These are phyloP conservation scores for Cicer arietinum DNA, from an alignment of 306 rosid species.

Conservation along the genomic window DNA sequence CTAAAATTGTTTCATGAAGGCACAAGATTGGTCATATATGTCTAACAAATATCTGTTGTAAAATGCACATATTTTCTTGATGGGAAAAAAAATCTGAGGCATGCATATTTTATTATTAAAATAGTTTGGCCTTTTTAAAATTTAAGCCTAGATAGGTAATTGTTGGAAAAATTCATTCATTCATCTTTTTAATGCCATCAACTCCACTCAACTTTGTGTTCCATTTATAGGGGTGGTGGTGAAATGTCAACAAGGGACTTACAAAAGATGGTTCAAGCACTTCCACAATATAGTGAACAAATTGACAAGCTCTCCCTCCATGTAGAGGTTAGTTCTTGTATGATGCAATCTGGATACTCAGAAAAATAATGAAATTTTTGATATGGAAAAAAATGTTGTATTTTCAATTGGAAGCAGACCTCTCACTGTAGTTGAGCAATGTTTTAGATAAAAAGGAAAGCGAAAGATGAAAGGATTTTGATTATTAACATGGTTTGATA, in stretches of 20 bases:
- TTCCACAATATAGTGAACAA: constrained; percentile 99
- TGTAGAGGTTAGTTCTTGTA: constrained; percentile 80
- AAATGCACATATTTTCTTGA: constrained; percentile 29
- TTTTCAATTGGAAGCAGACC: constrained; percentile 32
- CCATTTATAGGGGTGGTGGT: constrained; percentile 65
- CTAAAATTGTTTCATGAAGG: constrained; percentile 29
- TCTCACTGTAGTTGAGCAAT: constrained; percentile 5
- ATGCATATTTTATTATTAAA: constrained; percentile 18
- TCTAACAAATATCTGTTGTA: constrained; percentile 14
- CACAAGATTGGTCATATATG: constrained; percentile 7
- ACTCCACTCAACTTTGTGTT: constrained; percentile 40
- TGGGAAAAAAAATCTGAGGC: constrained; percentile 24
- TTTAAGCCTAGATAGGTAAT: constrained; percentile 32
- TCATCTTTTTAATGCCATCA: constrained; percentile 27
- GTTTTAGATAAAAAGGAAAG: constrained; percentile 6
- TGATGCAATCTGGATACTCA: constrained; percentile 19
- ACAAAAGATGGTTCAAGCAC: constrained; percentile 99
- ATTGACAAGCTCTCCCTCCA: constrained; percentile 98
- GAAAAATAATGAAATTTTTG: constrained; percentile 7
- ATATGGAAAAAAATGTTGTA: constrained; percentile 15
- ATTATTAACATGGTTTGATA: not conserved
- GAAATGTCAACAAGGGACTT: constrained; percentile 93
- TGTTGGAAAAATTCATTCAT: constrained; percentile 29
- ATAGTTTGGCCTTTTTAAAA: constrained; percentile 27
- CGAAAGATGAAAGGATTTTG: not conserved